Evolutionary conservation across 305 asterid species (phyloP), one percentile per base, ranked within the genome.

Genomic region (Salvia sclarea): DNA sequence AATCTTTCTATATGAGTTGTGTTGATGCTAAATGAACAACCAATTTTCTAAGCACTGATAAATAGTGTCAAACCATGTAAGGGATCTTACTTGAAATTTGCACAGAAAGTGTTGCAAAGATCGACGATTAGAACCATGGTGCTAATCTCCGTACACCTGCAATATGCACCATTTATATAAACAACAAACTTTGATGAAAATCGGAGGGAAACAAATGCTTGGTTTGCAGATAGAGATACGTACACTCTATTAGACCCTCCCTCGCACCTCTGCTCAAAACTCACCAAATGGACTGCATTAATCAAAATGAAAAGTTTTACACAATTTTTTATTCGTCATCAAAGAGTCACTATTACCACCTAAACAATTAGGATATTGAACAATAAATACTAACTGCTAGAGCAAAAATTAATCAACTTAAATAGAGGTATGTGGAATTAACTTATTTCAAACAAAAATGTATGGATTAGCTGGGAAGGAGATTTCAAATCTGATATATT

Each of bases 91-190:
- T 65, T 78, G 86, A 79, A 73, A 76, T 78, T 79, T 61, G 74
- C 78, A 72, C 66, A 35, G 61, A 78, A 75, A 69, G 43, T 40
- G 73, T 65, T 68, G 84, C 81, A 81, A 50, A 75, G 74, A 76
- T 69, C 76, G 66, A 80, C 66, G 24, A 58, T 61, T 71, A 67
- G 73, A 79, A 73, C 76, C 82, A 70, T 77, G 81, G 72, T 72
- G 84, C 90, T 85, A 86, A 82, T 85, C 91, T 85, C 90, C 89
- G 83, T 73, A 75, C 85, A 86, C 88, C 91, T 86, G 45, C 72
- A 74, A 72, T 4, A 25, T 1, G 30, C 2, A 25, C 2, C 30
- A 4, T n/a, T n/a, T n/a, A 33, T 30, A 73, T 47, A 12, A 8
- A 8, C 14, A 28, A 41, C 14, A 44, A 8, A 33, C 9, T 16